These are phyloP conservation scores for Cordyceps farinosa DNA, from an alignment of 2,329 filamentous ascomycete species.

Conservation along the genomic window DNA sequence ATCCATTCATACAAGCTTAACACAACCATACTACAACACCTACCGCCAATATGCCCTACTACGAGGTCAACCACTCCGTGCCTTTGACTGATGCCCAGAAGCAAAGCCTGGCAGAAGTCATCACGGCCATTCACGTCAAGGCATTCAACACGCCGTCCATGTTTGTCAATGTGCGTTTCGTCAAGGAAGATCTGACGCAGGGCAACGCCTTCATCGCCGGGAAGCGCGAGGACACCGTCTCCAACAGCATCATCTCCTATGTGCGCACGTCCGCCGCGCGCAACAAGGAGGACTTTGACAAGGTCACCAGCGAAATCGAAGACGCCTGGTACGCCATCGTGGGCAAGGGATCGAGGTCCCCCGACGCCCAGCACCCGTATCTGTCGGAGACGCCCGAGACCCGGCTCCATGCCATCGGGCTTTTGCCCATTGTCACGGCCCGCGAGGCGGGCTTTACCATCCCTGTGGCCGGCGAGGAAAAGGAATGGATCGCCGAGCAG, in stretches of 20 bases:
- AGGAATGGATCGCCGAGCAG: slow-evolving; percentile 1
- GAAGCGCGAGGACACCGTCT: neutral
- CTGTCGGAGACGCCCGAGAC: neutral
- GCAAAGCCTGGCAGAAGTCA: neutral
- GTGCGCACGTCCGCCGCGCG: slow-evolving; percentile 9
- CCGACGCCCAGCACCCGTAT: neutral
- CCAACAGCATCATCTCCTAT: neutral
- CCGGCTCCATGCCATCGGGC: neutral
- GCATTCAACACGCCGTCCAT: slow-evolving; percentile 12
- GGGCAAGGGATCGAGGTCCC: neutral
- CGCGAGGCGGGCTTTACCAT: slow-evolving; percentile 1
- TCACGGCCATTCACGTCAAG: neutral
- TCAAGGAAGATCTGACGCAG: neutral
- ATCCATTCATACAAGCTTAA: no score
- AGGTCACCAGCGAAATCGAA: neutral
- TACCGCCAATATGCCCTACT: slow-evolving; percentile 6
- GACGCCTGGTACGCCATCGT: slow-evolving; percentile 11
- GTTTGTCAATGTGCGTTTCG: slow-evolving; percentile 12
- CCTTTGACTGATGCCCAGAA: slow-evolving; percentile 5
- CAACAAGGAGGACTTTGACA: slow-evolving; percentile 14
- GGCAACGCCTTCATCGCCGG: slow-evolving; percentile 3
- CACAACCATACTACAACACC: neutral
- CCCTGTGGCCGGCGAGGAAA: slow-evolving; percentile 2
- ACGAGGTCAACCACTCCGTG: slow-evolving; percentile 8
- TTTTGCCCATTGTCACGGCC: slow-evolving; percentile 9